Conservation (phyloP, 1,284 basidiomycete species). For the Anthracocystis setariae region DNA sequence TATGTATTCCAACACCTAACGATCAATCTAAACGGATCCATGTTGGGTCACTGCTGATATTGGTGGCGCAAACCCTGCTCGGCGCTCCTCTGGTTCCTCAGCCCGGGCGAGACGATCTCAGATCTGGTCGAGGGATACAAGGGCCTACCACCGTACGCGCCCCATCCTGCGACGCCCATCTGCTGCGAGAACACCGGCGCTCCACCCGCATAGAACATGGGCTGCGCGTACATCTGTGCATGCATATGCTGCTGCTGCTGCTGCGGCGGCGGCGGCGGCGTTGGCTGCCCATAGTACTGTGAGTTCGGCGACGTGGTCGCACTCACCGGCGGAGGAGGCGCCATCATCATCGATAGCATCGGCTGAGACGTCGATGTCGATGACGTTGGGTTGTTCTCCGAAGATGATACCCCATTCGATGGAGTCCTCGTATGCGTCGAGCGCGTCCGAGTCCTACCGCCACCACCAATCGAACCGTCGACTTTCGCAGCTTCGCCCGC, state of each 20-base stretch:
- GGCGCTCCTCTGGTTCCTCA: slow-evolving; percentile 23
- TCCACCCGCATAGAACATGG: slow-evolving; percentile 2
- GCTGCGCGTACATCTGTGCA: slow-evolving; percentile 2
- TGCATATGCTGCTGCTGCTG: slow-evolving; percentile 4
- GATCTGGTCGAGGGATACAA: slow-evolving; percentile 12
- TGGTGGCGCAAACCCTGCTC: slow-evolving; percentile 14
- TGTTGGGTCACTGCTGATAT: slow-evolving; percentile 8
- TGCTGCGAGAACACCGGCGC: too few relatives aligned
- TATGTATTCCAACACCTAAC: too few relatives aligned
- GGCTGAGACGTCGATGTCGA: slow-evolving; percentile 13
- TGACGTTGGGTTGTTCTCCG: slow-evolving; percentile 1
- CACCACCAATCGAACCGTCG: not conserved
- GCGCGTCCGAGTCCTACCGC: not conserved
- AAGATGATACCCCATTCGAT: slow-evolving; percentile 3
- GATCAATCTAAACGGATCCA: too few relatives aligned
- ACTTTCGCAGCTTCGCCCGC: not conserved
- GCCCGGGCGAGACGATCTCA: slow-evolving; percentile 19
- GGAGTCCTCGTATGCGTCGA: slow-evolving; percentile 13
- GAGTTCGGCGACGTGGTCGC: not conserved
- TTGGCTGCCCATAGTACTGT: not conserved
- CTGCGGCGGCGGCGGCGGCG: too few relatives aligned
- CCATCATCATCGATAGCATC: slow-evolving; percentile 54
- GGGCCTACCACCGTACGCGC: slow-evolving; percentile 6
- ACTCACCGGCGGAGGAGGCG: slow-evolving; percentile 22
- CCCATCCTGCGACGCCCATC: slow-evolving; percentile 5